These are phyloP conservation scores for Lipomyces yarrowii DNA, from an alignment of 1,139 yeast genomes.

Conservation along the genomic window DNA sequence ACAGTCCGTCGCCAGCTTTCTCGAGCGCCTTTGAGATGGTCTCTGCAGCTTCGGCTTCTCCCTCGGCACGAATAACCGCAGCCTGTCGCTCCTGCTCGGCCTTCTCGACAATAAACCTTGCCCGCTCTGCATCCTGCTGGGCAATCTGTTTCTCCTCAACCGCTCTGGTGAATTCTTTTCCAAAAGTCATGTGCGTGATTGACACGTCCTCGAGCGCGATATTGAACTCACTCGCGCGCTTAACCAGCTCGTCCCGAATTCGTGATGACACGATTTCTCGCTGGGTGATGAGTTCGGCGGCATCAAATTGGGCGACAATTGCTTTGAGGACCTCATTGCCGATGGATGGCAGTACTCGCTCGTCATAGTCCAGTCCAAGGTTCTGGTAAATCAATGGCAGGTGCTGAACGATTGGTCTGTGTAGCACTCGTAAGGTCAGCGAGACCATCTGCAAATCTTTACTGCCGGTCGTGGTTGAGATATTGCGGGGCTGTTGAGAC, in stretches of 20 bases:
- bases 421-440: slow-evolving; percentile 87
- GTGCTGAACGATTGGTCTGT: slow-evolving; percentile 84
- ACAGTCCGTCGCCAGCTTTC: slow-evolving; percentile 94
- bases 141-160: slow-evolving; percentile 99
- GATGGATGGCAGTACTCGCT: slow-evolving; percentile 93
- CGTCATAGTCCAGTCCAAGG: slow-evolving; percentile 93
- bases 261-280: slow-evolving; percentile 91
- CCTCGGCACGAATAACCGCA: slow-evolving; percentile 93
- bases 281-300: slow-evolving; percentile 96
- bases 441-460: slow-evolving; percentile 96
- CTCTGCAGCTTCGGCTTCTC: slow-evolving; percentile 99
- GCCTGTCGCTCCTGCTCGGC: slow-evolving; percentile 99
- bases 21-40: slow-evolving; percentile 89
- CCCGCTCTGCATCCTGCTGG: slow-evolving; percentile 98
- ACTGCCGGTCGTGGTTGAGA: slow-evolving; percentile 94
- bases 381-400: slow-evolving; percentile 86
- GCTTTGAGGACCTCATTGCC: slow-evolving; percentile 95
- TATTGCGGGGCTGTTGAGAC: slow-evolving; percentile 67
- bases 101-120: slow-evolving; percentile 88
- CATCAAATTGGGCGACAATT: slow-evolving; percentile 97
- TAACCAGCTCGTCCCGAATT: slow-evolving; percentile 82
- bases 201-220: slow-evolving; percentile 95
- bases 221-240: slow-evolving; percentile 85
- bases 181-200: slow-evolving; percentile 97
- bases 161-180: slow-evolving; percentile 95